phyloP scores from a whole-genome alignment of 208 protist species.

The Trypanosoma vivax region DNA sequence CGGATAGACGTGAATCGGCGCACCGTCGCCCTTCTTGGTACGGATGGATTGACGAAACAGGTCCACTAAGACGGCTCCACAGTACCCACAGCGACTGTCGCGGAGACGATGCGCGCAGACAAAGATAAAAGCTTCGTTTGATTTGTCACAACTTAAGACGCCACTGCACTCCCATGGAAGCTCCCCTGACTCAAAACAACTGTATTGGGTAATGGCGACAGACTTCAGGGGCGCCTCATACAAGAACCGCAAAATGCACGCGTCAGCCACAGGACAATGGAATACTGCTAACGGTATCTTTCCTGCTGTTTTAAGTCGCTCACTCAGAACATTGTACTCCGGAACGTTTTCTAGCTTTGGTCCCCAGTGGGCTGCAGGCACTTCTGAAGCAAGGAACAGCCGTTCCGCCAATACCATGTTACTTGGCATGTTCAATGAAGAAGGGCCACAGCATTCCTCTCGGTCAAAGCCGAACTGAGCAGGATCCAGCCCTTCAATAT shows the following conservation, averaged over 20 bases:
- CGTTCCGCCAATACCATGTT: conserved; percentile 82
- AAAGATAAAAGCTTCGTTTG: conserved; percentile 79
- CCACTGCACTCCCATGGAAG: conserved; percentile 69
- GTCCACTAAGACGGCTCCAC: conserved; percentile 77
- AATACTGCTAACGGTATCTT: conserved; percentile 15
- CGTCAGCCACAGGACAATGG: conserved; percentile 24
- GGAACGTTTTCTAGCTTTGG: conserved; percentile 59
- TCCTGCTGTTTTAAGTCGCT: conserved; percentile 13
- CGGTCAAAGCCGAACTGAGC: conserved; percentile 68
- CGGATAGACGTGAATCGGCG: conserved; percentile 45
- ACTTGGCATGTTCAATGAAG: conserved; percentile 56
- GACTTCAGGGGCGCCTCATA: conserved; percentile 27
- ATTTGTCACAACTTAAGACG: conserved; percentile 62
- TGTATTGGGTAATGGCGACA: conserved; percentile 60
- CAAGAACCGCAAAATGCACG: conserved; percentile 56
- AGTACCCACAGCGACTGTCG: conserved; percentile 85
- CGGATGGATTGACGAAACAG: conserved; percentile 59
- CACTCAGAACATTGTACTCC: conserved; percentile 40
- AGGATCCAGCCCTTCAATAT: conserved; percentile 86
- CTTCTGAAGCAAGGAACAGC: conserved; percentile 62
- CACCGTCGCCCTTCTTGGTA: conserved; percentile 19
- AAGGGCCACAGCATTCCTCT: conserved; percentile 77
- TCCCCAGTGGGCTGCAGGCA: conserved; percentile 59
- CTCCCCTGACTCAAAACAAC: conserved; percentile 26
- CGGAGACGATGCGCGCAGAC: conserved; percentile 76